These are phyloP conservation scores for Sphaerosporella brunnea DNA, from an alignment of 495 filamentous ascomycete species.

Conservation along the genomic window DNA sequence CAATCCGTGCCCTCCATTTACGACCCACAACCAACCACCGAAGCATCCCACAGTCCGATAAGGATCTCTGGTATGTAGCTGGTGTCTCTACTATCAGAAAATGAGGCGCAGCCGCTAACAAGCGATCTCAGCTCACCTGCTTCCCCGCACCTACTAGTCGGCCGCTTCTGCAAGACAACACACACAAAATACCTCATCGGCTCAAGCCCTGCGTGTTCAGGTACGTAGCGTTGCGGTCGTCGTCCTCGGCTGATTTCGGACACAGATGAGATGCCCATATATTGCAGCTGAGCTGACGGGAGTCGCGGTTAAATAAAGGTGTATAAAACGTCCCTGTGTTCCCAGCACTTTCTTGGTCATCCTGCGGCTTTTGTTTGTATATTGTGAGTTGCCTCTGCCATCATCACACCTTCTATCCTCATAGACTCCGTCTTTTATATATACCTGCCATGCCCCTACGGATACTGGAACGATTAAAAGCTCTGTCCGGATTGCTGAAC, in stretches of 20 bases:
- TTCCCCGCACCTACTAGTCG: neutral
- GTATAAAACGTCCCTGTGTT: neutral
- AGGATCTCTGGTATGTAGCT: neutral
- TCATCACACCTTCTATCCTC: too few relatives aligned
- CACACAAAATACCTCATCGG: neutral
- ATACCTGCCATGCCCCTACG: neutral
- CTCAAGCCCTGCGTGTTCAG: neutral
- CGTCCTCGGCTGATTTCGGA: neutral
- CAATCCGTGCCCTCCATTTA: neutral
- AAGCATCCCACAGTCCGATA: neutral
- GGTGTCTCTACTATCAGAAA: neutral
- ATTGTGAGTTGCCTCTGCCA: neutral
- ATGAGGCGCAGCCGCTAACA: neutral
- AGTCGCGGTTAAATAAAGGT: neutral
- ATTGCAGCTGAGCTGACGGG: too few relatives aligned
- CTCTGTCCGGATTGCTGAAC: neutral
- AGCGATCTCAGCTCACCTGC: neutral
- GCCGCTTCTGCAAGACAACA: too few relatives aligned
- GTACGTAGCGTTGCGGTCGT: neutral
- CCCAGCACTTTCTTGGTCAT: neutral
- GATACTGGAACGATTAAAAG: neutral
- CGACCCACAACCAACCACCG: neutral
- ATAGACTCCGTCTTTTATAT: neutral
- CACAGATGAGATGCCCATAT: too few relatives aligned
- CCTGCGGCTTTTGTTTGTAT: neutral